Percentiles rank a stretch among this genome's conserved stretches.
phyloP scores from a whole-genome alignment of 352 stramenopile species.

The Pythium guiyangense region DNA sequence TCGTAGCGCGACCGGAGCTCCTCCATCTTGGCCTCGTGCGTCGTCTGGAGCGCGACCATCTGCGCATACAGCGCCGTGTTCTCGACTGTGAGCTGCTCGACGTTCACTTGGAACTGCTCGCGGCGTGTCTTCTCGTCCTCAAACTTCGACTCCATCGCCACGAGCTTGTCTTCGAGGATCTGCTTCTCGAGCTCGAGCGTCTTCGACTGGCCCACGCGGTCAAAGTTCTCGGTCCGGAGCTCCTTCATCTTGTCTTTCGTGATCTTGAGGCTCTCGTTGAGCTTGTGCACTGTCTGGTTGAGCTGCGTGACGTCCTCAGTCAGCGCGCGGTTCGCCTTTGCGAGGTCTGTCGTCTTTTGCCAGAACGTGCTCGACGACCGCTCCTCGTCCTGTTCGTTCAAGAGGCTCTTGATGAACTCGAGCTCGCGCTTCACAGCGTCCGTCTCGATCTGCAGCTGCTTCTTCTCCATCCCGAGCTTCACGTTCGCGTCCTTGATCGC shows the following conservation, averaged over 20 bases:
- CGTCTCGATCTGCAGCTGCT: constrained; percentile 69
- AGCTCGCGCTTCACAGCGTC: constrained; percentile 59
- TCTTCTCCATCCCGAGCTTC: constrained; percentile 50
- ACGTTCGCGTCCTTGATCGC: constrained; percentile 63
- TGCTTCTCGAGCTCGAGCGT: constrained; percentile 75
- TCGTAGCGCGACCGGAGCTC: constrained; percentile 64
- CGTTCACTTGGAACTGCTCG: constrained; percentile 85
- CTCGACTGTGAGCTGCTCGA: constrained; percentile 81
- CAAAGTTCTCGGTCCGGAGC: constrained; percentile 48
- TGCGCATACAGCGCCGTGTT: constrained; percentile 84
- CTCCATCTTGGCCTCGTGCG: constrained; percentile 79
- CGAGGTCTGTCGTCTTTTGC: constrained; percentile 84
- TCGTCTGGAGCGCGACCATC: constrained; percentile 82
- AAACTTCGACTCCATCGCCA: constrained; percentile 64
- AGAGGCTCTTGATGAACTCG: constrained; percentile 63
- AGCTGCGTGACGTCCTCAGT: constrained; percentile 64
- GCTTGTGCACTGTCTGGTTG: constrained; percentile 55
- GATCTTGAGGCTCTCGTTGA: constrained; percentile 65
- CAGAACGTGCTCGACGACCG: constrained; percentile 74
- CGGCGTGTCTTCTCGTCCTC: constrained; percentile 74
- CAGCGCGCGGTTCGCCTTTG: constrained; percentile 70
- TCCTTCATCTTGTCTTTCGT: constrained; percentile 45
- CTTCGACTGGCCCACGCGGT: constrained; percentile 50
- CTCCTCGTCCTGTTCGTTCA: constrained; percentile 74
- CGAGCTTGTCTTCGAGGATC: constrained; percentile 59